Base-by-base conservation (phyloP, 306 rosid genomes). In the Abrus precatorius region DNA sequence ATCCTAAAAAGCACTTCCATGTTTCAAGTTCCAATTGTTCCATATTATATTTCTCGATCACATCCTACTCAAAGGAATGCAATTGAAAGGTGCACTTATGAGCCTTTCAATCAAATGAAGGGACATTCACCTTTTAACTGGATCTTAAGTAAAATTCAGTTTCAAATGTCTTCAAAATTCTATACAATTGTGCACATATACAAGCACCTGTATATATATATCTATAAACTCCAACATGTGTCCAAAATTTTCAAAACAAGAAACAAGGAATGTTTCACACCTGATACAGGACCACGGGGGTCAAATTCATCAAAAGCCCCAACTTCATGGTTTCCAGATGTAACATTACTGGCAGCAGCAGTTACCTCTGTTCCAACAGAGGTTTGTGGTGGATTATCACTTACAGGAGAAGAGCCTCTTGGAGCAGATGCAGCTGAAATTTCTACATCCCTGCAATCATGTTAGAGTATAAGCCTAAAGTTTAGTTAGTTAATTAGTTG, bases 291-390 rank as follows among this genome's bases (percentile, higher is more conserved):
- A 85, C 87, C 87, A 56, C 97, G 96, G 33, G 97, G 97, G 44
- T 94, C 98, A 84, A 94, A 94, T 83, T 94, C 97, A 90, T 94
- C 97, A 52, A 49, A 87, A 79, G 83, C 82, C 82, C 81, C 86
- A 64, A 78, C 79, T 47, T 72, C 90, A 83, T 71, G 88, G 74
- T 71, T 88, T 65, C 84, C 85, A 57, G 78, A 66, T 57, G 82
- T 72, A 68, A 84, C 69, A 59, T 83, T 43, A 71, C 57, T 85
- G 64, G 36, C 82, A 76, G 73, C 70, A 86, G 74, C 79, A 54
- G 83, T 79, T 66, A 63, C 70, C 79, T 87, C 86, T 75, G 82
- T 76, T 9, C 88, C 85, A 84, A 89, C 89, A 65, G 87, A 72
- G 57, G 75, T 74, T 27, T 87, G 94, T 75, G 69, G 82, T 69